phyloP scores from a whole-genome alignment of 108 stramenopile genomes.

The Cyclotella kingstonii region DNA sequence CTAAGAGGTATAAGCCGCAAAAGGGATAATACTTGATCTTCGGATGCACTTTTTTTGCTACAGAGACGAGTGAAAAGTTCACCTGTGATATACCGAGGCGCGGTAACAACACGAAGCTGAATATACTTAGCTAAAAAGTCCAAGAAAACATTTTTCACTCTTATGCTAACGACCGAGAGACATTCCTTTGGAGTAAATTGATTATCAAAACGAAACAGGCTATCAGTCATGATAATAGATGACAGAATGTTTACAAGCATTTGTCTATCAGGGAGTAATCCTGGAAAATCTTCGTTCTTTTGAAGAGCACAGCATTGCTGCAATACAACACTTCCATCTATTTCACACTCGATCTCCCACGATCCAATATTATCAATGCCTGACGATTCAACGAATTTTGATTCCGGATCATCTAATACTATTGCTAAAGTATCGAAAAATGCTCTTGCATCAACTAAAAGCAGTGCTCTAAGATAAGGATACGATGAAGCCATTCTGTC shows the following conservation, averaged over 20 bases:
- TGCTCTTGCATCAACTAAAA: slow-evolving; percentile 72
- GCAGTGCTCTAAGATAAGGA: slow-evolving; percentile 70
- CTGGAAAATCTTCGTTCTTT: slow-evolving; percentile 14
- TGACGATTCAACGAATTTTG: slow-evolving; percentile 34
- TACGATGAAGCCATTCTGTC: slow-evolving; percentile 53
- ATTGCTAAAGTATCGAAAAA: slow-evolving; percentile 71
- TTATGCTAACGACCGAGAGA: slow-evolving; percentile 17
- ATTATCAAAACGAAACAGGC: slow-evolving; percentile 10
- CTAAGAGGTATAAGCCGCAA: slow-evolving; percentile 58
- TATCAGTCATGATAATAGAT: slow-evolving; percentile 57
- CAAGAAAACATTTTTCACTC: slow-evolving; percentile 57
- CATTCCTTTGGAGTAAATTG: slow-evolving; percentile 18
- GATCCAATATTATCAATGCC: slow-evolving; percentile 40
- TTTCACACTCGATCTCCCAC: slow-evolving; percentile 54
- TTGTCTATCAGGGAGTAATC: slow-evolving; percentile 57
- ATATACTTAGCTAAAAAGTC: slow-evolving; percentile 85
- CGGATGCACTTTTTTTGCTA: slow-evolving; percentile 36
- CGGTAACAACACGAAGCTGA: slow-evolving; percentile 56
- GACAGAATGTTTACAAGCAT: slow-evolving; percentile 54
- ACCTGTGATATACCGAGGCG: slow-evolving; percentile 52
- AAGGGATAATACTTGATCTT: slow-evolving; percentile 55
- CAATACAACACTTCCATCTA: background rate
- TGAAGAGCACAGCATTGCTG: slow-evolving; percentile 1
- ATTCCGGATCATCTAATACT: slow-evolving; percentile 68
- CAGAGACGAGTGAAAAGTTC: slow-evolving; percentile 62